These are phyloP conservation scores for Aspergillus wentii DNA, from an alignment of 495 filamentous ascomycete species.

Conservation along the genomic window DNA sequence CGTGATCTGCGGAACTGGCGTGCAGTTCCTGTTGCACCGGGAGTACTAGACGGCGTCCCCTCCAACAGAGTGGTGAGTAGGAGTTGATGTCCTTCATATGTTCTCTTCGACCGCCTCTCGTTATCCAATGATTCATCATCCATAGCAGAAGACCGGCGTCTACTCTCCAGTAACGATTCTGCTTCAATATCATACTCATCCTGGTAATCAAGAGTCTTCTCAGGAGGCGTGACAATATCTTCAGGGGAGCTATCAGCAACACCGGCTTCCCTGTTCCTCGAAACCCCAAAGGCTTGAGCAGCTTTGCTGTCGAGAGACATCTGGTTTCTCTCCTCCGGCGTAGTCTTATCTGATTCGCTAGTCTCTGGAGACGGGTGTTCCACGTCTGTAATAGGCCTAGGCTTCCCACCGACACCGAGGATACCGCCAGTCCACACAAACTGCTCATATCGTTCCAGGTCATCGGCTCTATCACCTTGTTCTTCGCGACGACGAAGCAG, in stretches of 20 bases:
- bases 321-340: too few species aligned
- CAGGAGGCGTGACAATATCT: neutral
- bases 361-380: neutral
- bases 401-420: constrained; percentile 19
- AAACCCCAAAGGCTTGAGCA: too few species aligned
- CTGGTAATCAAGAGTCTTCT: constrained; percentile 12
- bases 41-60: too few species aligned
- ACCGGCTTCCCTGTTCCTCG: too few species aligned
- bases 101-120: too few species aligned
- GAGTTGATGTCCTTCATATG: too few species aligned
- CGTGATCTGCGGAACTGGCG: too few species aligned
- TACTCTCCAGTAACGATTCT: constrained; percentile 11
- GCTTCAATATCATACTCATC: constrained; percentile 23
- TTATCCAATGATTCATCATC: constrained; percentile 15
- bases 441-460: constrained; percentile 1
- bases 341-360: neutral
- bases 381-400: neutral
- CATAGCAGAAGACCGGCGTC: constrained; percentile 3
- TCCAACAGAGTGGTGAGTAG: too few species aligned
- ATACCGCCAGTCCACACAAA: constrained; percentile 31
- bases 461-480: constrained; percentile 5
- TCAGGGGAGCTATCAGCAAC: too few species aligned
- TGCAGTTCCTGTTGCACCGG: too few species aligned
- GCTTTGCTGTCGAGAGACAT: neutral
- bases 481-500: constrained; percentile 24